These are phyloP conservation scores for Funneliformis caledonium DNA, from an alignment of 371 early-diverging fungal genomes.

Conservation along the genomic window DNA sequence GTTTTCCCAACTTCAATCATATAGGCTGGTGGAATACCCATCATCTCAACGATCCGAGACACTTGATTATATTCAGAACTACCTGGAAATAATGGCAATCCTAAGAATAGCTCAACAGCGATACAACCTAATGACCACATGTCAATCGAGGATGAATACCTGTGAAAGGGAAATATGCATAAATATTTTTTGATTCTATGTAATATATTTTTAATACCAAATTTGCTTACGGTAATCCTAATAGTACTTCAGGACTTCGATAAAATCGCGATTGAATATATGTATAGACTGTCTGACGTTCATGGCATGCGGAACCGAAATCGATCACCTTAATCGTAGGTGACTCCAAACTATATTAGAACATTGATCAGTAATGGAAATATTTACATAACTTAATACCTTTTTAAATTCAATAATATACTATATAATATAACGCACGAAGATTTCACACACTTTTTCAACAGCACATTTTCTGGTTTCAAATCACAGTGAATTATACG, in stretches of 20 bases:
- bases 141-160: constrained; percentile 92
- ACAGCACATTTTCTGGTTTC: constrained; percentile 97
- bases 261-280: constrained; percentile 98
- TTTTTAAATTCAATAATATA: not conserved
- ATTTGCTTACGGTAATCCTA: constrained; percentile 78
- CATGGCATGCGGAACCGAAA: constrained; percentile 95
- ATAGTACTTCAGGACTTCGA: constrained; percentile 95
- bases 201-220: constrained; percentile 36
- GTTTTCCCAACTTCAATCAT: constrained; percentile 87
- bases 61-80: constrained; percentile 90
- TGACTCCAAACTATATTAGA: constrained; percentile 60
- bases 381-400: not conserved
- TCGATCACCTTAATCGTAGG: constrained; percentile 96
- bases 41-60: constrained; percentile 81
- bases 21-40: constrained; percentile 82
- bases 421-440: constrained; percentile 11
- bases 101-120: constrained; percentile 95
- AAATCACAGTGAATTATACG: constrained; percentile 97
- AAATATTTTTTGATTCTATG: not conserved
- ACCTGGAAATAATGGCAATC: constrained; percentile 92
- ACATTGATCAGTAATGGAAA: not conserved
- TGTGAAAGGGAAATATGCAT: not conserved
- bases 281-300: constrained; percentile 82
- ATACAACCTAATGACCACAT: constrained; percentile 99
- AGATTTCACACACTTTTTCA: constrained; percentile 70